These are phyloP conservation scores for Hymenoscyphus infarciens DNA, from an alignment of 2,329 filamentous ascomycete species.

Conservation along the genomic window DNA sequence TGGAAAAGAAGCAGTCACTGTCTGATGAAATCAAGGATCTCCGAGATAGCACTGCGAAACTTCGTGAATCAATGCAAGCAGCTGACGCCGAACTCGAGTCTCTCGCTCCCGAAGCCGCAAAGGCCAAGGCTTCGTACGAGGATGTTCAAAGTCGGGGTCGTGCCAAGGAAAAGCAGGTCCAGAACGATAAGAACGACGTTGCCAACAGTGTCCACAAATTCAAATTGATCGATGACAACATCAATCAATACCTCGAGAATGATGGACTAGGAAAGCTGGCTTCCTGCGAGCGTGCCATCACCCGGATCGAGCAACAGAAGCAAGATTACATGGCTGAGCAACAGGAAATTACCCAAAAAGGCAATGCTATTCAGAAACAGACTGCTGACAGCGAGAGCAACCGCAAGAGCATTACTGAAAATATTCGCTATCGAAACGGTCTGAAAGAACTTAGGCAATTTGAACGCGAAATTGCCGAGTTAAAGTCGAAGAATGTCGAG, in stretches of 20 bases:
- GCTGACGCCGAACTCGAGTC: conserved; percentile 70
- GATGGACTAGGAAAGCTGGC: conserved; percentile 71
- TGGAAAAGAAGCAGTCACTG: conserved; percentile 77
- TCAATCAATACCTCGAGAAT: conserved; percentile 72
- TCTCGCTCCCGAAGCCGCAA: conserved; percentile 72
- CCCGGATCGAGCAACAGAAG: conserved; percentile 63
- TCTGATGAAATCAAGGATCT: conserved; percentile 69
- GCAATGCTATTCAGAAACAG: conserved; percentile 75
- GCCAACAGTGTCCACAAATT: conserved; percentile 75
- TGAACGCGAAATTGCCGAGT: conserved; percentile 63
- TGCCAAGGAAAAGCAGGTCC: conserved; percentile 67
- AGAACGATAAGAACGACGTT: conserved; percentile 67
- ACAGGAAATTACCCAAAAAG: conserved; percentile 60
- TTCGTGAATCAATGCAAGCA: conserved; percentile 65
- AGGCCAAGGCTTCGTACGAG: conserved; percentile 72
- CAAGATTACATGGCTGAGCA: conserved; percentile 64
- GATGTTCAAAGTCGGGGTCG: conserved; percentile 71
- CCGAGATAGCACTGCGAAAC: conserved; percentile 62
- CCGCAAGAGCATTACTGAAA: conserved; percentile 84
- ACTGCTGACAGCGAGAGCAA: conserved; percentile 76
- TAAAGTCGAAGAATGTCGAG: conserved; percentile 76
- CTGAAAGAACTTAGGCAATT: conserved; percentile 65
- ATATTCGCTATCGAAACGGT: conserved; percentile 79
- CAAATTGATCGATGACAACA: conserved; percentile 69
- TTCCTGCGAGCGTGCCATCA: conserved; percentile 66